Evolutionary conservation across 2,329 filamentous ascomycete genomes (phyloP).

Genomic region (Tolypocladium tundrense): DNA sequence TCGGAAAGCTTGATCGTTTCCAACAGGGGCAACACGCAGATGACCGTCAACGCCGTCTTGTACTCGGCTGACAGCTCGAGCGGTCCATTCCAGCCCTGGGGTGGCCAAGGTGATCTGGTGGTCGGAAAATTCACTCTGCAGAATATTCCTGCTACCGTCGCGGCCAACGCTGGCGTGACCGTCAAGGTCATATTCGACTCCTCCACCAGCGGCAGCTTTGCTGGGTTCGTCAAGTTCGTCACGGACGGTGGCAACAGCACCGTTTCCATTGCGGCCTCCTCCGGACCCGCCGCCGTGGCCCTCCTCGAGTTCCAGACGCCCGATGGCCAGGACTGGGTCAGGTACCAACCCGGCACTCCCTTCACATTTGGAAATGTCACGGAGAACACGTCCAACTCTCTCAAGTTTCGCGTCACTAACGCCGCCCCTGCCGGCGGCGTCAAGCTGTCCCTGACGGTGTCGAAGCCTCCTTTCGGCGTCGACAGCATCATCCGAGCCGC

Average conservation of each 20-base stretch:
- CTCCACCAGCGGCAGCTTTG: constrained; percentile 33
- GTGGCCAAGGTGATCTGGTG: constrained; percentile 21
- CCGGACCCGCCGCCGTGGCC: constrained; percentile 37
- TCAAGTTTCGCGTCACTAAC: constrained; percentile 45
- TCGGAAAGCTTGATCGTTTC: constrained; percentile 34
- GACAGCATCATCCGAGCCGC: constrained; percentile 41
- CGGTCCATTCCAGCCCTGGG: constrained; percentile 33
- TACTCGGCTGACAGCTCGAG: constrained; percentile 31
- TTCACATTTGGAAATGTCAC: constrained; percentile 48
- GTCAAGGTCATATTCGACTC: constrained; percentile 38
- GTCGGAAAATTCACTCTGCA: constrained; percentile 39
- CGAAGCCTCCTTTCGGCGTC: constrained; percentile 49
- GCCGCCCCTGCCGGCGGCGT: constrained; percentile 32
- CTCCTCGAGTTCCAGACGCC: constrained; percentile 44
- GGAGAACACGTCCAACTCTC: constrained; percentile 34
- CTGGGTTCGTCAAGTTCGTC: constrained; percentile 34
- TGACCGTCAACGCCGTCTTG: constrained; percentile 32
- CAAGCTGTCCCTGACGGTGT: constrained; percentile 44
- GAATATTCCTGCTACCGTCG: constrained; percentile 33
- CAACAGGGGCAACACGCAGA: constrained; percentile 36
- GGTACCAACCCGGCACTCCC: constrained; percentile 28
- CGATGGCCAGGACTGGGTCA: constrained; percentile 40
- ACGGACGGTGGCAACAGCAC: constrained; percentile 38
- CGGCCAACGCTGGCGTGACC: constrained; percentile 25
- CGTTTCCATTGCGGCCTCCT: constrained; percentile 36